These are phyloP conservation scores for Candolleomyces efflorescens DNA, from an alignment of 768 basidiomycete genomes.

Conservation along the genomic window DNA sequence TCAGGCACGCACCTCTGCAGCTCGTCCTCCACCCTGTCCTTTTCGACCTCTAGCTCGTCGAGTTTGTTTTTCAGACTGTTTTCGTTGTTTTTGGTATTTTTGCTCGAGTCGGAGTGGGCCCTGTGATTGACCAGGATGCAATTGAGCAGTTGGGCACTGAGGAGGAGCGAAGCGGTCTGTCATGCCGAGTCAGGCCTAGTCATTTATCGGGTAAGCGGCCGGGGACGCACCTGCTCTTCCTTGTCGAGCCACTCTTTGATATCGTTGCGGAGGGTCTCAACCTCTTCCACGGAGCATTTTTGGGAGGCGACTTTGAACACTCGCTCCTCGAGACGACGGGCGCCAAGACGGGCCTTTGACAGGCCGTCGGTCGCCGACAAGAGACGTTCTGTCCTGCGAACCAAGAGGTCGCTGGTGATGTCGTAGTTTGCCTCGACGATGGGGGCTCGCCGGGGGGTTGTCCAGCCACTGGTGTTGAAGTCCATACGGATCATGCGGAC, in stretches of 20 bases:
- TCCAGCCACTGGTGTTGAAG: slow-evolving; percentile 64
- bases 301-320: slow-evolving; percentile 75
- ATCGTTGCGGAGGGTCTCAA: slow-evolving; percentile 72
- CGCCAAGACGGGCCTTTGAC: slow-evolving; percentile 46
- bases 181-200: slow-evolving; percentile 8
- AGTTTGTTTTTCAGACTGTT: slow-evolving; percentile 57
- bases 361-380: slow-evolving; percentile 37
- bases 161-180: slow-evolving; percentile 62
- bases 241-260: slow-evolving; percentile 76
- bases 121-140: slow-evolving; percentile 82
- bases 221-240: slow-evolving; percentile 59
- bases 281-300: slow-evolving; percentile 87
- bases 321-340: slow-evolving; percentile 69
- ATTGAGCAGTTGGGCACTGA: slow-evolving; percentile 75
- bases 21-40: slow-evolving; percentile 63
- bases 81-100: slow-evolving; percentile 61
- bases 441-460: slow-evolving; percentile 57
- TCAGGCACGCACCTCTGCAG: slow-evolving; percentile 55
- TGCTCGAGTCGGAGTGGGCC: slow-evolving; percentile 74
- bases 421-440: slow-evolving; percentile 41
- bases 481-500: slow-evolving; percentile 79
- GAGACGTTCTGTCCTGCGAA: slow-evolving; percentile 46
- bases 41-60: slow-evolving; percentile 56
- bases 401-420: slow-evolving; percentile 35
- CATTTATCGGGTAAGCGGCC: slow-evolving; percentile 13